These are phyloP conservation scores for Ogataea hybrid DNA, from an alignment of 1,139 yeast species.

Conservation along the genomic window DNA sequence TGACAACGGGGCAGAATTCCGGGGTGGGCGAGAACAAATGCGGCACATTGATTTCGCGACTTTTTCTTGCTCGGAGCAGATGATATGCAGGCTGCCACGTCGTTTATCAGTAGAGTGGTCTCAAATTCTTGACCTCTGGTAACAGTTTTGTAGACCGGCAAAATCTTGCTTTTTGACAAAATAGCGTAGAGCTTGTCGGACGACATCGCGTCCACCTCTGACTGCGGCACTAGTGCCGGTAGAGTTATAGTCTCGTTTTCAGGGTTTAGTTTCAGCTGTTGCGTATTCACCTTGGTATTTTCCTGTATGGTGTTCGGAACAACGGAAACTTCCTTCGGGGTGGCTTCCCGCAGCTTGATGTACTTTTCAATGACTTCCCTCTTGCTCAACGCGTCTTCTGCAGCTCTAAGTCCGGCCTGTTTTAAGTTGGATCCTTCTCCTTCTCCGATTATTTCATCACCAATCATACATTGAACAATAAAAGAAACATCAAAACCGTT, in stretches of 20 bases:
- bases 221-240: background rate
- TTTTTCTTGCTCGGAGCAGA: slow-evolving; percentile 43
- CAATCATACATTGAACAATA: slow-evolving; percentile 65
- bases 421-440: slow-evolving; percentile 62
- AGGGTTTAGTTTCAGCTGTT: background rate
- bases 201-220: slow-evolving; percentile 18
- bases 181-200: slow-evolving; percentile 42
- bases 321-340: slow-evolving; percentile 52
- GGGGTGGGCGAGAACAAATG: slow-evolving; percentile 40
- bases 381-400: slow-evolving; percentile 65
- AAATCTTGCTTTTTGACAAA: slow-evolving; percentile 40
- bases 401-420: slow-evolving; percentile 71
- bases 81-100: slow-evolving; percentile 39
- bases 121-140: slow-evolving; percentile 34
- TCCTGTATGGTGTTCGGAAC: slow-evolving; percentile 10
- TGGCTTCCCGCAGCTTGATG: slow-evolving; percentile 54
- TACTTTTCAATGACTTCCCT: slow-evolving; percentile 61
- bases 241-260: background rate
- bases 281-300: background rate
- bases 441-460: slow-evolving; percentile 48
- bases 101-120: slow-evolving; percentile 41
- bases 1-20: slow-evolving; percentile 32
- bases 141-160: slow-evolving; percentile 42
- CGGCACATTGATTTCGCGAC: slow-evolving; percentile 49
- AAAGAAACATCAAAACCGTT: slow-evolving; percentile 45